Evolutionary conservation across 73 alveolate species (phyloP).

Genomic region (Paramecium bursaria): DNA sequence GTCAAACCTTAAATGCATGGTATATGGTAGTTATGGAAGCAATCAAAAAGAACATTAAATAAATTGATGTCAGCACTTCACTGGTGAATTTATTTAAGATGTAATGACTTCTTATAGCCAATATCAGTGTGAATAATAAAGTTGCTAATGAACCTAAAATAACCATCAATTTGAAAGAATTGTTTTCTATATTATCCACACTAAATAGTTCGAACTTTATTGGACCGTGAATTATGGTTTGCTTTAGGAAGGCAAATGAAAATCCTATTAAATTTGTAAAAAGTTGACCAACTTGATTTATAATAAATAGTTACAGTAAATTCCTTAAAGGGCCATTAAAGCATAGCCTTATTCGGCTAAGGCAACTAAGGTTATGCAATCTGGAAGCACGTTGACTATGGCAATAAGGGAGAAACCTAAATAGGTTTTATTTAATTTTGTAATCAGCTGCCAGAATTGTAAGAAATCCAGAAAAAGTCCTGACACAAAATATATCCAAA

Average conservation of each 20-base stretch:
- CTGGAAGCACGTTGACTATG: conserved; percentile 26
- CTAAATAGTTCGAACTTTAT: conserved; percentile 30
- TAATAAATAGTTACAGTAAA: conserved; percentile 2
- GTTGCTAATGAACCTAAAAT: conserved; percentile 40
- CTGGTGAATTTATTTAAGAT: not conserved
- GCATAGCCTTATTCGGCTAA: conserved; percentile 46
- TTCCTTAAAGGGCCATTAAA: conserved; percentile 43
- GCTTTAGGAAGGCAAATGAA: conserved; percentile 31
- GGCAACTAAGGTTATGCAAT: conserved; percentile 38
- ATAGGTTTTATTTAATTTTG: conserved; percentile 47
- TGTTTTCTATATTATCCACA: conserved; percentile 7
- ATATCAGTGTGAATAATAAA: conserved; percentile 32
- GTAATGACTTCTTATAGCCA: conserved; percentile 52
- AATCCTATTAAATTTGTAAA: conserved; percentile 46
- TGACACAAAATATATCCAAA: conserved; percentile 48
- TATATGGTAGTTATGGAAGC: conserved; percentile 22
- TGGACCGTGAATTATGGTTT: conserved; percentile 31
- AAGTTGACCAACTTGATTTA: conserved; percentile 36
- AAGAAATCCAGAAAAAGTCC: conserved; percentile 41
- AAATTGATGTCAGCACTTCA: not conserved
- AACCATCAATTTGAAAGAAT: conserved; percentile 47
- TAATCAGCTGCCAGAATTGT: conserved; percentile 29
- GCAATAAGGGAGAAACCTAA: conserved; percentile 38
- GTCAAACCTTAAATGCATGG: conserved; percentile 15
- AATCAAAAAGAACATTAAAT: conserved; percentile 2